Conservation (phyloP, 2,329 filamentous ascomycete species). For the Neurospora crassa region DNA sequence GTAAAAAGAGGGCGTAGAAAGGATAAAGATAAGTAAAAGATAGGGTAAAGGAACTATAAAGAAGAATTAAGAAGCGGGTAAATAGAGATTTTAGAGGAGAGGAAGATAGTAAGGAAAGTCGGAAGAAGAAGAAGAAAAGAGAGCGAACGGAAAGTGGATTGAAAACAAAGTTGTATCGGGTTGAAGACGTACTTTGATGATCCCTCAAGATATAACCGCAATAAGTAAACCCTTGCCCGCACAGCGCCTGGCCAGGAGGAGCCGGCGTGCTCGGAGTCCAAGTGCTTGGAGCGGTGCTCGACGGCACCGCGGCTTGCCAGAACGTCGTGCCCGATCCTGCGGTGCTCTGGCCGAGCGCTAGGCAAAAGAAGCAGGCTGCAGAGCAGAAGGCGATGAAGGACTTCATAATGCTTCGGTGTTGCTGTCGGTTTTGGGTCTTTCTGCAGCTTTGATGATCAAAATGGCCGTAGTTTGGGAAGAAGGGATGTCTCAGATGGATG, state of each 20-base stretch:
- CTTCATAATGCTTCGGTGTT: background rate
- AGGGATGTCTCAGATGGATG: background rate
- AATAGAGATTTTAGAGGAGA: background rate
- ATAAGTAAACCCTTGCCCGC: conserved; percentile 19
- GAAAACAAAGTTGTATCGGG: fast-evolving
- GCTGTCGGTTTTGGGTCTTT: background rate
- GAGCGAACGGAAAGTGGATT: no score
- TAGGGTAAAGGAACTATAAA: background rate
- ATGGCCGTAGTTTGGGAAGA: background rate
- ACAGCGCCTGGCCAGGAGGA: conserved; percentile 5
- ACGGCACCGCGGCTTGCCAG: conserved; percentile 2
- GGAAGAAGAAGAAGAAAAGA: background rate
- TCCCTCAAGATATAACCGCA: conserved; percentile 20
- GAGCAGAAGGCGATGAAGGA: background rate
- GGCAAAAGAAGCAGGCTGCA: background rate
- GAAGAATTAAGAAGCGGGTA: no score
- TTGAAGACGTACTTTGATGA: conserved; percentile 12
- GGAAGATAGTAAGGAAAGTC: background rate
- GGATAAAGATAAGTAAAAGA: background rate
- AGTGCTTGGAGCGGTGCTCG: background rate
- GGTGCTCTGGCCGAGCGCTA: background rate
- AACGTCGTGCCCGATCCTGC: background rate
- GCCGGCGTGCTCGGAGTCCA: conserved; percentile 1
- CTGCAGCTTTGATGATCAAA: background rate
- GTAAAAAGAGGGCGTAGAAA: background rate